These are phyloP conservation scores for Quercus parvula DNA, from an alignment of 306 rosid genomes.

Conservation along the genomic window DNA sequence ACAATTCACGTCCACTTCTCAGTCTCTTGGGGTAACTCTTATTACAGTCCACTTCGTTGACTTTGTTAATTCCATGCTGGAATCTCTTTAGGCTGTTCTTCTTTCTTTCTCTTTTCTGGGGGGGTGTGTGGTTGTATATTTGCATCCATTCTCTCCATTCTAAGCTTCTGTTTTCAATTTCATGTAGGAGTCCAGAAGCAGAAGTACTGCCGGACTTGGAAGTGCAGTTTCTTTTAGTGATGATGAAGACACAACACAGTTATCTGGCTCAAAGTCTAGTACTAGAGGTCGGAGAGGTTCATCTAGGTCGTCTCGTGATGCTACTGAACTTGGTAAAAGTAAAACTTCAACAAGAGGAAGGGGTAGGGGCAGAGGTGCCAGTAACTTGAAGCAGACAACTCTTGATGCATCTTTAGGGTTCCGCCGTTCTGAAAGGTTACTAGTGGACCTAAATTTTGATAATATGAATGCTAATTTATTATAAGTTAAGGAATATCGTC, in stretches of 20 bases:
- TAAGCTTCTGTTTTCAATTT: constrained; percentile 19
- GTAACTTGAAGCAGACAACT: constrained; percentile 80
- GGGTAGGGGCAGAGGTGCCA: constrained; percentile 55
- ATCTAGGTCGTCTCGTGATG: constrained; percentile 40
- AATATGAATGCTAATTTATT: background rate
- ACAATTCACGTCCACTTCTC: constrained; percentile 42
- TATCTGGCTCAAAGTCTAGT: constrained; percentile 52
- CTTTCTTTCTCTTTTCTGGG: background rate
- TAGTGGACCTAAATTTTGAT: constrained; percentile 13
- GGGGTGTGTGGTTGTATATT: background rate
- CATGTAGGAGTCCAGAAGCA: constrained; percentile 54
- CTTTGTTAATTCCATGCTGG: constrained; percentile 1
- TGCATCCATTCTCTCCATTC: constrained; percentile 14
- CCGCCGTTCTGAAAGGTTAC: constrained; percentile 75
- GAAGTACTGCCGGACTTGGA: constrained; percentile 59
- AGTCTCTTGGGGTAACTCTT: constrained; percentile 52
- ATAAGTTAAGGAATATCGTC: background rate
- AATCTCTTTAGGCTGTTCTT: background rate
- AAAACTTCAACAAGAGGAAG: constrained; percentile 72
- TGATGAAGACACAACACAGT: constrained; percentile 67
- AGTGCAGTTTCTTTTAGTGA: constrained; percentile 82
- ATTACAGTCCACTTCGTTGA: constrained; percentile 12
- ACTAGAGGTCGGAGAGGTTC: constrained; percentile 73
- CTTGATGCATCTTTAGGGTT: constrained; percentile 83
- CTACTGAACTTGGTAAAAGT: constrained; percentile 19